These are phyloP conservation scores for Fomitopsis serialis DNA, from an alignment of 768 basidiomycete genomes.

Conservation along the genomic window DNA sequence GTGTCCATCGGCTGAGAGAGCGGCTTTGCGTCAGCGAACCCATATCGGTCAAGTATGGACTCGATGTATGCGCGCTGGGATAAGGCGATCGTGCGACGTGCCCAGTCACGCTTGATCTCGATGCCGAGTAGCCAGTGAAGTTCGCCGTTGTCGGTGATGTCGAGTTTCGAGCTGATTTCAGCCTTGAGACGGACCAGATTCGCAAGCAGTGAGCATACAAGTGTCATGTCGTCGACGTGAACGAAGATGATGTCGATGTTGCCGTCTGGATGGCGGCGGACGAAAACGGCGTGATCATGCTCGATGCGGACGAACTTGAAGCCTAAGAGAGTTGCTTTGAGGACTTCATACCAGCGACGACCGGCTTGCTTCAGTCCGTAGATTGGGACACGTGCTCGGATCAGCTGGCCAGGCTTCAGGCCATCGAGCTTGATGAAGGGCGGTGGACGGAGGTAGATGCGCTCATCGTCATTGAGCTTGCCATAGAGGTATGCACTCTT, in stretches of 20 bases:
- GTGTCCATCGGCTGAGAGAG: constrained; percentile 15
- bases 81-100: constrained; percentile 19
- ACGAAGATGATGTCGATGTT: constrained; percentile 5
- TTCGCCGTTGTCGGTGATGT: constrained; percentile 13
- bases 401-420: not conserved
- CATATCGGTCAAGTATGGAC: constrained; percentile 20
- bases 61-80: constrained; percentile 29
- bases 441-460: constrained; percentile 13
- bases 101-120: constrained; percentile 10
- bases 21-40: constrained; percentile 22
- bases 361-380: constrained; percentile 9
- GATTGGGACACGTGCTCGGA: not conserved
- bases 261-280: too few species aligned
- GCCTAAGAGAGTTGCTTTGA: too few species aligned
- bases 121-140: constrained; percentile 17
- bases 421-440: not conserved
- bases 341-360: constrained; percentile 8
- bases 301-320: too few species aligned
- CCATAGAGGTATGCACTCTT: constrained; percentile 27
- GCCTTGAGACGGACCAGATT: not conserved
- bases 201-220: too few species aligned
- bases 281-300: too few species aligned
- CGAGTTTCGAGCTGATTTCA: not conserved
- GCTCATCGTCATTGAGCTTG: constrained; percentile 10
- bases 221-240: constrained; percentile 14